A percentile compares a stretch with the other conserved stretches of the same genome.
phyloP scores from a whole-genome alignment of 176 grass and related monocot species.

The Cenchrus fungigraminus region DNA sequence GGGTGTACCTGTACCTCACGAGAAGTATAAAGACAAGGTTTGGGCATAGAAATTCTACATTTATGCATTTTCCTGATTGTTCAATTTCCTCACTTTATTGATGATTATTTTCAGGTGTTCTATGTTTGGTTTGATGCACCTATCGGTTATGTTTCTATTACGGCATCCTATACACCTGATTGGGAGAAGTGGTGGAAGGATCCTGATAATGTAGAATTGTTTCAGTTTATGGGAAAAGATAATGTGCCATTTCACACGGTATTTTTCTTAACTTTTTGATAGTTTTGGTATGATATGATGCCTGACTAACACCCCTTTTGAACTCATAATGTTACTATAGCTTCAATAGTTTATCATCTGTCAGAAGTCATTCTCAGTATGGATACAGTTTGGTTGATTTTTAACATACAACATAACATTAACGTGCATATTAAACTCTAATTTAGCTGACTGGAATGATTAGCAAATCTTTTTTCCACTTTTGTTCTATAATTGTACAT shows the following conservation, averaged over 20 bases:
- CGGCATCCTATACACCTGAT: constrained; percentile 90
- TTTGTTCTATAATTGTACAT: background rate
- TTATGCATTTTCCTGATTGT: background rate
- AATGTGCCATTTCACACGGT: constrained; percentile 99
- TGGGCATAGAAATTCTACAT: constrained; percentile 17
- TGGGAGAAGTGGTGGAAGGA: constrained; percentile 99
- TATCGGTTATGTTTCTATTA: constrained; percentile 97
- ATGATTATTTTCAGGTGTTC: constrained; percentile 73
- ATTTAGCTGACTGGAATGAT: constrained; percentile 5
- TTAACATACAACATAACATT: background rate
- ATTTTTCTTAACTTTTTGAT: constrained; percentile 19
- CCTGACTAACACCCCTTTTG: background rate
- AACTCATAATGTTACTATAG: background rate
- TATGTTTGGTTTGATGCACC: constrained; percentile 99
- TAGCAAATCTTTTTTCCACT: background rate
- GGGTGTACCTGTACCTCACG: constrained; percentile 94
- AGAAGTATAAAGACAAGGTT: constrained; percentile 98
- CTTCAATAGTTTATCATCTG: background rate
- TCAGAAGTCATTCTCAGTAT: background rate
- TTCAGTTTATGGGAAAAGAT: constrained; percentile 99
- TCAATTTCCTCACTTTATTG: constrained; percentile 22
- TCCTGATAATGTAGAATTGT: constrained; percentile 92
- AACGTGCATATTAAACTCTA: background rate
- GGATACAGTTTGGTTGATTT: background rate
- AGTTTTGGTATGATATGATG: background rate